Conservation (phyloP, 805 yeast genomes). For the Maudiozyma serrabonitensis region DNA sequence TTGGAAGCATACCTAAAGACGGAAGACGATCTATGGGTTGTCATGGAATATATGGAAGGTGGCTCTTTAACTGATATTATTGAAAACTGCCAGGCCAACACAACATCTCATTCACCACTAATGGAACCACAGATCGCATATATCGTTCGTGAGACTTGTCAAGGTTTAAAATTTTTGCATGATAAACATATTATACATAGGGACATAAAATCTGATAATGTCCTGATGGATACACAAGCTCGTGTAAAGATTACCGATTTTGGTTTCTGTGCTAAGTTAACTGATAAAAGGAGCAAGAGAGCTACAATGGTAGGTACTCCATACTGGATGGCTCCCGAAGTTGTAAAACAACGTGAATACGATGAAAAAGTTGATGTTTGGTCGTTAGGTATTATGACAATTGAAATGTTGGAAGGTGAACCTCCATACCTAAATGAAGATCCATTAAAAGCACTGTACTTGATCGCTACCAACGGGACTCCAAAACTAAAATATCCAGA, state of each 20-base stretch:
- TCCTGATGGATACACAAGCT: slow-evolving; percentile 69
- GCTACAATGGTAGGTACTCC: slow-evolving; percentile 99
- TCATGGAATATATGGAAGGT: slow-evolving; percentile 99
- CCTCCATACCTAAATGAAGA: slow-evolving; percentile 97
- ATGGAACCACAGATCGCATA: slow-evolving; percentile 86
- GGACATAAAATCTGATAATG: slow-evolving; percentile 95
- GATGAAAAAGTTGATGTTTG: slow-evolving; percentile 97
- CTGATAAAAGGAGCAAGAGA: slow-evolving; percentile 75
- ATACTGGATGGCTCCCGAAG: slow-evolving; percentile 99
- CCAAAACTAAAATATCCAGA: slow-evolving; percentile 90
- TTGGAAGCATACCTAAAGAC: slow-evolving; percentile 82
- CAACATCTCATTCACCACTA: slow-evolving; percentile 32
- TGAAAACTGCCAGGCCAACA: slow-evolving; percentile 62
- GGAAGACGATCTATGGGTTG: slow-evolving; percentile 85
- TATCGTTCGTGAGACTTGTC: slow-evolving; percentile 80
- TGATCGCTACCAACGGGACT: slow-evolving; percentile 95
- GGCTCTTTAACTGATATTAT: slow-evolving; percentile 95
- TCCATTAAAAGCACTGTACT: slow-evolving; percentile 84
- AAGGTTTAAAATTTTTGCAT: slow-evolving; percentile 87
- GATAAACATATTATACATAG: slow-evolving; percentile 89
- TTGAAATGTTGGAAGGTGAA: slow-evolving; percentile 98
- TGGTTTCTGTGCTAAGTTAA: slow-evolving; percentile 92
- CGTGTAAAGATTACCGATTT: slow-evolving; percentile 93
- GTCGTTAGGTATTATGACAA: slow-evolving; percentile 97
- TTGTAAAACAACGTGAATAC: slow-evolving; percentile 87